Base-by-base conservation (phyloP, 805 yeast genomes). In the Tetrapisispora namnaoensis region DNA sequence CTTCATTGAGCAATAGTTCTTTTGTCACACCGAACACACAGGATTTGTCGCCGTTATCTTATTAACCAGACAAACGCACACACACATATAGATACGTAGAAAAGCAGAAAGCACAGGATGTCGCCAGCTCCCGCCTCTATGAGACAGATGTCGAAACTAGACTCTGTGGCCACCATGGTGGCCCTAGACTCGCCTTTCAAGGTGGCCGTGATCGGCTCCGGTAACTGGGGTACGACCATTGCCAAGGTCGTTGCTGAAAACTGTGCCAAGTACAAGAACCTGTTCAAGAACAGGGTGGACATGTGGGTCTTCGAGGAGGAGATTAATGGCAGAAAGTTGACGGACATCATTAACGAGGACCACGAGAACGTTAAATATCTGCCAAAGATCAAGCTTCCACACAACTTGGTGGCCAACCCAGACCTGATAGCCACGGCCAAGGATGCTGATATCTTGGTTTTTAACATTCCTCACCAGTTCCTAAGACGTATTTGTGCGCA, bases 271-370 rank as follows among this genome's bases (percentile, higher is more conserved):
- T 78, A 87, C 68, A 82, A 90, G 37, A 75, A 79, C 37, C 70
- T 86, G 60, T 93, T 93, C 68, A 75, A 79, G 51, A 71, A 70
- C 52, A 71, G 77, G 49, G 97, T 93, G 38, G 82, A 83, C 60
- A 90, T 93, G 98, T 93, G 99, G 99, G 99, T 93, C 14, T 87
- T 76, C 59, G 91, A 93, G 70, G 99, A 93, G 70, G 63, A 76
- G 53, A 71, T 85, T 51, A 75, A 86, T 48, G 97, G 95, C 57
- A 67, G 74, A 60, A 86, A 84, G 55, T 74, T 93, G 61, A 89
- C 97, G 28, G 93, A 87, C 56, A 89, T 89, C 64, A 91, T 93
- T 68, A 93, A 93, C 74, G 74, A 80, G 38, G 72, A 79, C 58
- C 97, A 93, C 69, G 96, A 91, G 71, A 93, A 93, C 67, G 97